phyloP scores from a whole-genome alignment of 108 stramenopile genomes.

The Pseudonitzschia multiseries region DNA sequence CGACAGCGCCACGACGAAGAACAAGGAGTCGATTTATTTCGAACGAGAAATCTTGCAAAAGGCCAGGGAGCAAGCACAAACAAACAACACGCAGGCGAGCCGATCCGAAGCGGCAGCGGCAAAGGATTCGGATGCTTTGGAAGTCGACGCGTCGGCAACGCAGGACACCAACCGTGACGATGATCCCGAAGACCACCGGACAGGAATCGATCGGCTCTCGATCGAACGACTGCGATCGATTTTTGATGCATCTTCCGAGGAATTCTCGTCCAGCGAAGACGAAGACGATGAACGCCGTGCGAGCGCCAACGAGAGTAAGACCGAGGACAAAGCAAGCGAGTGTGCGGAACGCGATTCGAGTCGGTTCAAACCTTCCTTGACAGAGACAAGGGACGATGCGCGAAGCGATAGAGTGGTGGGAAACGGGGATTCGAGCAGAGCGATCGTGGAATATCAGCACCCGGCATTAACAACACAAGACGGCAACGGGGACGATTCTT shows the following conservation, averaged over 20 bases:
- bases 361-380: background rate
- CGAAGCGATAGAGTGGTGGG: background rate
- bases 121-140: background rate
- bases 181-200: background rate
- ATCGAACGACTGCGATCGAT: conserved; percentile 45
- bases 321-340: background rate
- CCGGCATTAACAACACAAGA: background rate
- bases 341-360: background rate
- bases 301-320: background rate
- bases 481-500: background rate
- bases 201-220: conserved; percentile 32
- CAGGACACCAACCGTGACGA: background rate
- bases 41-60: conserved; percentile 40
- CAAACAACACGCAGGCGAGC: too few species aligned
- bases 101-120: background rate
- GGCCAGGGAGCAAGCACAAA: conserved; percentile 1
- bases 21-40: conserved; percentile 45
- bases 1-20: background rate
- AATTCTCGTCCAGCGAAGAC: conserved; percentile 27
- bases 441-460: background rate
- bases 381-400: background rate
- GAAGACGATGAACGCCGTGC: conserved; percentile 14
- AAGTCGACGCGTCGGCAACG: background rate
- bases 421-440: background rate
- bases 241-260: conserved; percentile 39